Conservation (phyloP, 371 early-diverging fungal species). For the Mucor indicus region DNA sequence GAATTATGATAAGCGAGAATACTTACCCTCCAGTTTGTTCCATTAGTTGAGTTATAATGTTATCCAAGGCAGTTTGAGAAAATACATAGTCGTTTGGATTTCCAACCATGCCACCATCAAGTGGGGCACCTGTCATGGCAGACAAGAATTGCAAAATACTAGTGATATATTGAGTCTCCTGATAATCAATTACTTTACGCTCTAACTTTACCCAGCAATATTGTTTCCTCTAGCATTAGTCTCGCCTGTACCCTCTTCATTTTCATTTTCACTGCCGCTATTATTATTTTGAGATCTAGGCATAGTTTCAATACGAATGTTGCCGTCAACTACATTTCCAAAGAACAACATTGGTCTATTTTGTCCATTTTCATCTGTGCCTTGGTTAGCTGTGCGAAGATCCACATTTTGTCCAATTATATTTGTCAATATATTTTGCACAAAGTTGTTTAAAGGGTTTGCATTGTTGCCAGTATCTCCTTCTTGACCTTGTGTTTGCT, state of each 20-base stretch:
- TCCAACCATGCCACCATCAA: constrained; percentile 38
- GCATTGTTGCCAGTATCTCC: neutral
- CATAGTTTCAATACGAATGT: constrained; percentile 25
- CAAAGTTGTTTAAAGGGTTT: constrained; percentile 19
- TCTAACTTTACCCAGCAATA: constrained; percentile 19
- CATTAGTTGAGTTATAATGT: constrained; percentile 80
- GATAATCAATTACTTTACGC: too few relatives aligned
- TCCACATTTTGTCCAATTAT: constrained; percentile 1
- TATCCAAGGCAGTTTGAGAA: constrained; percentile 63
- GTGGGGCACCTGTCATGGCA: constrained; percentile 28
- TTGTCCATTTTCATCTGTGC: neutral
- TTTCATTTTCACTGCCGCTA: neutral
- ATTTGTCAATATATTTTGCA: constrained; percentile 20
- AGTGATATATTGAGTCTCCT: neutral
- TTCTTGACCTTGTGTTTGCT: too few relatives aligned
- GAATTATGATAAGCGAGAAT: neutral
- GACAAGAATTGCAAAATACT: constrained; percentile 39
- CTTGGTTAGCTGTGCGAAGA: constrained; percentile 1
- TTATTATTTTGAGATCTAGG: neutral
- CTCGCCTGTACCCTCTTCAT: constrained; percentile 1
- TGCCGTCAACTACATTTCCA: constrained; percentile 33
- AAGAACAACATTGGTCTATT: constrained; percentile 26
- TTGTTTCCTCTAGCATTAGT: neutral
- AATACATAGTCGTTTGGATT: constrained; percentile 68
- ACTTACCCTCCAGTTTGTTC: constrained; percentile 61